These are phyloP conservation scores for Marasmius oreades DNA, from an alignment of 1,284 basidiomycete species.

Conservation along the genomic window DNA sequence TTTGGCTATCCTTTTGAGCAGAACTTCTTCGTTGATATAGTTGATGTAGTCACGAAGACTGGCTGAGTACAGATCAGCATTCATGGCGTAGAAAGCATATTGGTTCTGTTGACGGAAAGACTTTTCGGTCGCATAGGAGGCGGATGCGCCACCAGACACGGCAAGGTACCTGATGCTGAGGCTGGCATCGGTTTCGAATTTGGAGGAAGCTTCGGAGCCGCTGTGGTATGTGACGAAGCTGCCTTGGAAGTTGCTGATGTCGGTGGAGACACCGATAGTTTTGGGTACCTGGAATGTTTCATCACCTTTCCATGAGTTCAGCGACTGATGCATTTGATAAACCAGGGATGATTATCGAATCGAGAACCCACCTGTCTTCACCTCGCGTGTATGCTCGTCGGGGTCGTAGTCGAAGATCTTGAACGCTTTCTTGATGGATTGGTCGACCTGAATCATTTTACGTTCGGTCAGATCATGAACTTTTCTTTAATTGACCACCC, in stretches of 20 bases:
- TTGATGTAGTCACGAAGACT: constrained; percentile 5
- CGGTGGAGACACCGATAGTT: constrained; percentile 1
- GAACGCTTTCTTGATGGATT: constrained; percentile 1
- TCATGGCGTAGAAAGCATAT: constrained; percentile 6
- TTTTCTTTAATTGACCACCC: background rate
- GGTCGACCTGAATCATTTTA: background rate
- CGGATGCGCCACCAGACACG: constrained; percentile 2
- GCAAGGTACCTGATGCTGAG: constrained; percentile 1
- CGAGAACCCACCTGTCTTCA: constrained; percentile 1
- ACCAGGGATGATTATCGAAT: too few relatives aligned
- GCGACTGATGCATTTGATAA: background rate
- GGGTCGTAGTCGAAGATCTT: constrained; percentile 1
- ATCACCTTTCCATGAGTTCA: background rate
- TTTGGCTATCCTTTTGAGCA: background rate
- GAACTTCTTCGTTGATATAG: constrained; percentile 6
- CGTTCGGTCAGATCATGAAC: background rate
- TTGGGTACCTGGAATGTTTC: background rate
- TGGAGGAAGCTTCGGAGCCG: background rate
- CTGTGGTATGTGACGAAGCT: constrained; percentile 3
- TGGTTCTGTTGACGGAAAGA: constrained; percentile 1
- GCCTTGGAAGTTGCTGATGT: constrained; percentile 1
- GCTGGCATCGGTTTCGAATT: background rate
- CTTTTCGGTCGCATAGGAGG: constrained; percentile 3
- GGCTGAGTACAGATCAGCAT: constrained; percentile 7
- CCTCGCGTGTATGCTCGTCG: background rate